A percentile compares a stretch with the other conserved stretches of the same genome.
phyloP scores from a whole-genome alignment of 2,329 filamentous ascomycete genomes.

The Pestalotiopsis sp. region DNA sequence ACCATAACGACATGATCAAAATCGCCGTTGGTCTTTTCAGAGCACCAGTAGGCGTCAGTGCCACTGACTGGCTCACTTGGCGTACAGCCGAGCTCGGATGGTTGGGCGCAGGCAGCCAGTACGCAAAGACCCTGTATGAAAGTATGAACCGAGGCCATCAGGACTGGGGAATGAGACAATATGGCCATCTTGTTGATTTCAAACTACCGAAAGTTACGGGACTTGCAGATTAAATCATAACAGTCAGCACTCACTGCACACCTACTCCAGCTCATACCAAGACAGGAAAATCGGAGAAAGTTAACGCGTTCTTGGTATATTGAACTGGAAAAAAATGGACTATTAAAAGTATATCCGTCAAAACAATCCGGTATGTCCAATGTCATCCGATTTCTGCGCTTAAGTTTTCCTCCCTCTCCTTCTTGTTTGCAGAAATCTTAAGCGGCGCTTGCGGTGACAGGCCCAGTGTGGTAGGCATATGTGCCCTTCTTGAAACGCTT shows the following conservation, averaged over 20 bases:
- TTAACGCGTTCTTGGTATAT: neutral
- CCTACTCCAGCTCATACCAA: neutral
- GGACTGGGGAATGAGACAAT: conserved; percentile 35
- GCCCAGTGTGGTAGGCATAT: conserved; percentile 8
- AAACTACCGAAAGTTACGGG: neutral
- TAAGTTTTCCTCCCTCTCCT: neutral
- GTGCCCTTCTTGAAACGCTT: conserved; percentile 13
- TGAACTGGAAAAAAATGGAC: neutral
- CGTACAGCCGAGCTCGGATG: conserved; percentile 35
- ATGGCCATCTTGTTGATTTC: conserved; percentile 28
- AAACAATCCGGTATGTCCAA: neutral
- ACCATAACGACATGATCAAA: conserved; percentile 37
- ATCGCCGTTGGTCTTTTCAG: conserved; percentile 44
- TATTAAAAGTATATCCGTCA: neutral
- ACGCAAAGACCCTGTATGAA: conserved; percentile 11
- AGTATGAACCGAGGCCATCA: conserved; percentile 32
- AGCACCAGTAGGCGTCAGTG: conserved; percentile 42
- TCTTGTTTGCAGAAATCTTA: neutral
- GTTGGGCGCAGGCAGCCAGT: conserved; percentile 31
- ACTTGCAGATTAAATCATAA: neutral
- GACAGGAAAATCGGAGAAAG: neutral
- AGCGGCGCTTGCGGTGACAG: neutral
- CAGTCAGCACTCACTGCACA: neutral
- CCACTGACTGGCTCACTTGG: conserved; percentile 48
- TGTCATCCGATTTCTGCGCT: neutral